Evolutionary conservation across 2,329 filamentous ascomycete genomes (phyloP).

Genomic region (Fusarium bulbicola): DNA sequence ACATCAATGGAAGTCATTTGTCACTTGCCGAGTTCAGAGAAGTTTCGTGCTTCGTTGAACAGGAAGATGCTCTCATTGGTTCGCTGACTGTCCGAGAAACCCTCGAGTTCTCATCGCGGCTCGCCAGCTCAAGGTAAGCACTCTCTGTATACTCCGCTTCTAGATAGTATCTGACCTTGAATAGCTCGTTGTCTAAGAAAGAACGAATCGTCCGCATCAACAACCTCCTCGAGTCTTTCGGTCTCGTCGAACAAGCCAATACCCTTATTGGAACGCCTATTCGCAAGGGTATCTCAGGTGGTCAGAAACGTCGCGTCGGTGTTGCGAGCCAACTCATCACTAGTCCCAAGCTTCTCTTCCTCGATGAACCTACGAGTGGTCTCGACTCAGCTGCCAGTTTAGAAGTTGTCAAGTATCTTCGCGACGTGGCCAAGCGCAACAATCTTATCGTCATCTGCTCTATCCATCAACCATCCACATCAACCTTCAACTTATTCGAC

Average conservation of each 20-base stretch:
- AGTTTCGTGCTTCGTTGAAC: constrained; percentile 83
- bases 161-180: background rate
- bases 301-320: constrained; percentile 83
- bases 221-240: constrained; percentile 75
- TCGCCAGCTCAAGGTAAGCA: constrained; percentile 65
- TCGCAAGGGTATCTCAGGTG: constrained; percentile 83
- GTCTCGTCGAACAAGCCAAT: constrained; percentile 73
- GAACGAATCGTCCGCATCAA: constrained; percentile 72
- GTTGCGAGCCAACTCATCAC: constrained; percentile 86
- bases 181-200: constrained; percentile 52
- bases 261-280: constrained; percentile 84
- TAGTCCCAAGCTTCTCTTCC: constrained; percentile 79
- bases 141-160: too few relatives aligned
- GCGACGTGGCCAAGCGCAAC: constrained; percentile 70
- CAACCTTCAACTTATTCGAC: constrained; percentile 83
- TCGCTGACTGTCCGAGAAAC: constrained; percentile 84
- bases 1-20: constrained; percentile 68
- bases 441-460: constrained; percentile 81
- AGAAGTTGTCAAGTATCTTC: constrained; percentile 80
- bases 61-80: constrained; percentile 86
- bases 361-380: constrained; percentile 86
- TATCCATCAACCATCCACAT: constrained; percentile 86
- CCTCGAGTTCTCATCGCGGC: constrained; percentile 77
- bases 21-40: constrained; percentile 66
- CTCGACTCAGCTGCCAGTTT: constrained; percentile 80